A percentile compares a stretch with the other conserved stretches of the same genome.
These are phyloP conservation scores for Dactylellina drechsleri DNA, from an alignment of 2,329 filamentous ascomycete genomes.

Conservation along the genomic window DNA sequence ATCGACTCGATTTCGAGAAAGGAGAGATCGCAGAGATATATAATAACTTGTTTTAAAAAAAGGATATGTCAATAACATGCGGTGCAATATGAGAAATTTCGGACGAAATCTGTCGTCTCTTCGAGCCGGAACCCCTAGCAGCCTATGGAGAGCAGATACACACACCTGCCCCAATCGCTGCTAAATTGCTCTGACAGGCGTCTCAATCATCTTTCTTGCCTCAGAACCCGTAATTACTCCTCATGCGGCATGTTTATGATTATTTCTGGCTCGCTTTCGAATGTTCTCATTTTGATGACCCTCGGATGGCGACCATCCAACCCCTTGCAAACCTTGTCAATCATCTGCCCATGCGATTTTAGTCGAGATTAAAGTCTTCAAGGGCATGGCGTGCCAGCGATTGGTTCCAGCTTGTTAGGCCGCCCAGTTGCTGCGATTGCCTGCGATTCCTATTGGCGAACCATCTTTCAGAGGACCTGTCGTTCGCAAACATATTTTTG, in stretches of 20 bases:
- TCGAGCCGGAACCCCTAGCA: background rate
- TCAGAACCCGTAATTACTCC: constrained; percentile 34
- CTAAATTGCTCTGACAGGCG: constrained; percentile 37
- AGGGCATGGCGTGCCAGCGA: constrained; percentile 35
- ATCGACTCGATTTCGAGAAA: background rate
- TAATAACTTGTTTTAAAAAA: background rate
- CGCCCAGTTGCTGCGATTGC: constrained; percentile 5
- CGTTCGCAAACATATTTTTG: constrained; percentile 8
- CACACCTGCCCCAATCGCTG: constrained; percentile 30
- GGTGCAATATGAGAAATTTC: constrained; percentile 19
- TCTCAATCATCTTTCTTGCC: constrained; percentile 20
- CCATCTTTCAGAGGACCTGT: constrained; percentile 1
- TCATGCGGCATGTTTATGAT: constrained; percentile 54
- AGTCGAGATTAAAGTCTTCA: constrained; percentile 40
- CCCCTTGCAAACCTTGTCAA: constrained; percentile 36
- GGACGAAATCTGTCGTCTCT: constrained; percentile 21
- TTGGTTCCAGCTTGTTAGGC: constrained; percentile 45
- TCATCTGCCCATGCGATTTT: constrained; percentile 32
- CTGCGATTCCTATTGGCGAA: constrained; percentile 25
- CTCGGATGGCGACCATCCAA: constrained; percentile 52
- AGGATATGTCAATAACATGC: background rate
- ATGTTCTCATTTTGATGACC: constrained; percentile 40
- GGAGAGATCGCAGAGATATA: constrained; percentile 1
- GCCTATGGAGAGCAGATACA: background rate
- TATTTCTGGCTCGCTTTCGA: constrained; percentile 10